Conservation (phyloP, 108 stramenopile genomes). For the Skeletonema menzelii region DNA sequence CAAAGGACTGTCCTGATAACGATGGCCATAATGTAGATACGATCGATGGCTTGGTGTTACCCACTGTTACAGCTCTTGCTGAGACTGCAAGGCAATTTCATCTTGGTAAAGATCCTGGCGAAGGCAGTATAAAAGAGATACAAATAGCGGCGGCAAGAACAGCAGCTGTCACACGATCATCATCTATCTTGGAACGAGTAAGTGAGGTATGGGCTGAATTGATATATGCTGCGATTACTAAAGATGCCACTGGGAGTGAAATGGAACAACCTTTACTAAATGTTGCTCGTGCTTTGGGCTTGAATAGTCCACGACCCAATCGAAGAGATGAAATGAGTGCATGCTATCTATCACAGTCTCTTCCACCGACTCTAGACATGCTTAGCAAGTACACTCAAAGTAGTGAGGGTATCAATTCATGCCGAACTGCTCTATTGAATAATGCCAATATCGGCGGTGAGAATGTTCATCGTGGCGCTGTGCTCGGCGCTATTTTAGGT, state of each 20-base stretch:
- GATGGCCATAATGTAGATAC: slow-evolving; percentile 91
- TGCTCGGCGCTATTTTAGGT: slow-evolving; percentile 83
- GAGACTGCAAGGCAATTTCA: slow-evolving; percentile 21
- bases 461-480: slow-evolving; percentile 85
- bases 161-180: slow-evolving; percentile 60
- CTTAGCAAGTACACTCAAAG: slow-evolving; percentile 65
- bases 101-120: slow-evolving; percentile 6
- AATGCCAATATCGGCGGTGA: slow-evolving; percentile 92
- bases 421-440: slow-evolving; percentile 68
- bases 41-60: slow-evolving; percentile 81
- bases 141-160: slow-evolving; percentile 46
- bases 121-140: slow-evolving; percentile 12
- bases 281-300: slow-evolving; percentile 35
- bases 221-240: slow-evolving; percentile 32
- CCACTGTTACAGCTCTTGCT: slow-evolving; percentile 66
- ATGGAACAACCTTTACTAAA: slow-evolving; percentile 30
- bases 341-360: slow-evolving; percentile 74
- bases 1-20: slow-evolving; percentile 85
- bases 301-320: slow-evolving; percentile 21
- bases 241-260: slow-evolving; percentile 16
- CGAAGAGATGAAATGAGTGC: slow-evolving; percentile 57
- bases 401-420: slow-evolving; percentile 19
- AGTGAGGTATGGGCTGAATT: slow-evolving; percentile 51
- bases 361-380: slow-evolving; percentile 73
- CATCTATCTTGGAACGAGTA: slow-evolving; percentile 41